A percentile compares a stretch with the other conserved stretches of the same genome.
Evolutionary conservation across 2,329 filamentous ascomycete species (phyloP).

Genomic region (Claviceps pusilla): DNA sequence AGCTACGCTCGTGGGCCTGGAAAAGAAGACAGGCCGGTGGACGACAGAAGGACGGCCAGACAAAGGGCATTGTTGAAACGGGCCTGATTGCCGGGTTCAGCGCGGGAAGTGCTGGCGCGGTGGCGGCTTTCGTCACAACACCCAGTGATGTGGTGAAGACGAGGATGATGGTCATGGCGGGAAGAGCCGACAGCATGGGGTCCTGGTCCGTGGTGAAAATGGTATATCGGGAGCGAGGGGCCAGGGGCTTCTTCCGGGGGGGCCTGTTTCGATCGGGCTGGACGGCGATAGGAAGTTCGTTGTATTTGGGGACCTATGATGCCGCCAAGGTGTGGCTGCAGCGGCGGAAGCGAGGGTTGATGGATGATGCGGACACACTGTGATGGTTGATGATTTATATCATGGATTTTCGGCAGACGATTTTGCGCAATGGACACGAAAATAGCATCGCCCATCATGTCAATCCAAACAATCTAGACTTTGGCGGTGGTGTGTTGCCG

Average conservation of each 20-base stretch:
- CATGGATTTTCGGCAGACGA: not conserved
- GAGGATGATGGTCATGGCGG: constrained; percentile 63
- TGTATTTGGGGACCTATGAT: constrained; percentile 81
- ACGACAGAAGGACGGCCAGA: constrained; percentile 8
- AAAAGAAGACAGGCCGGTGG: constrained; percentile 13
- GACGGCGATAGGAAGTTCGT: constrained; percentile 68
- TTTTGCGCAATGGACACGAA: not conserved
- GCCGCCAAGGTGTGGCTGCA: constrained; percentile 53
- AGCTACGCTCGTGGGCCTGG: constrained; percentile 42
- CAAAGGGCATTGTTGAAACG: constrained; percentile 41
- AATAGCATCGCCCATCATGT: too few species aligned
- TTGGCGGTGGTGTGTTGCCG: too few species aligned
- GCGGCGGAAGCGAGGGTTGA: constrained; percentile 21
- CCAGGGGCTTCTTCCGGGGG: constrained; percentile 64
- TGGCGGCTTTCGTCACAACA: constrained; percentile 71
- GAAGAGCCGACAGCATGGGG: constrained; percentile 13
- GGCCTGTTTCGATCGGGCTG: constrained; percentile 58
- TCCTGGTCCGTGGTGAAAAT: constrained; percentile 47
- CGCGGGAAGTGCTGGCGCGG: constrained; percentile 57
- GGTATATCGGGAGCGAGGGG: constrained; percentile 51
- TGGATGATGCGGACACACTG: constrained; percentile 21
- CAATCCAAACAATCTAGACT: too few species aligned
- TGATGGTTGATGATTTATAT: constrained; percentile 2
- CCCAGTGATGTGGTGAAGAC: constrained; percentile 86
- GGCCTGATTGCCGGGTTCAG: constrained; percentile 57